These are phyloP conservation scores for Mycena leptocephala DNA, from an alignment of 768 basidiomycete genomes.

Conservation along the genomic window DNA sequence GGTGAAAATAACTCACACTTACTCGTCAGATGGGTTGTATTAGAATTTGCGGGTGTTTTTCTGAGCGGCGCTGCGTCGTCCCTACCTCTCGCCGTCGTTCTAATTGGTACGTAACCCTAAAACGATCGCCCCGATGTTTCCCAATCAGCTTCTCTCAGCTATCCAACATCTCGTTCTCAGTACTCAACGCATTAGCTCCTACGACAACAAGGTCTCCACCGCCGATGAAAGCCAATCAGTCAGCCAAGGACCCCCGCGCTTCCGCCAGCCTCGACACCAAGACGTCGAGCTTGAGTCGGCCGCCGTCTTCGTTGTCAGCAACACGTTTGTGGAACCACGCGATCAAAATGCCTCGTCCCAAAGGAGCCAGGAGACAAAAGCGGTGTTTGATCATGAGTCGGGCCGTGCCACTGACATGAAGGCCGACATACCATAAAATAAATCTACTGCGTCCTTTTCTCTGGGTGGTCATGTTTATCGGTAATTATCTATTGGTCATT, in stretches of 20 bases:
- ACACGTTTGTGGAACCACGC: not conserved
- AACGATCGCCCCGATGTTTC: not conserved
- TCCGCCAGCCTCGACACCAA: not conserved
- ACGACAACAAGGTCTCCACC: not conserved
- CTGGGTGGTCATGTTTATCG: too few species aligned
- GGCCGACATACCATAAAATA: too few species aligned
- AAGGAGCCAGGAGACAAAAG: not conserved
- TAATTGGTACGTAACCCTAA: slow-evolving; percentile 1
- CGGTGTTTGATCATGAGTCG: not conserved
- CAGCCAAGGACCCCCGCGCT: slow-evolving; percentile 22
- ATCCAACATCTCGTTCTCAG: slow-evolving; percentile 19
- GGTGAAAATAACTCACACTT: not conserved
- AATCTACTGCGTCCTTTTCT: too few species aligned
- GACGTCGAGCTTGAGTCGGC: slow-evolving; percentile 11
- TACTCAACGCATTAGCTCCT: not conserved
- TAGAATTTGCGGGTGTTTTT: slow-evolving; percentile 19
- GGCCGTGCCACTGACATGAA: too few species aligned
- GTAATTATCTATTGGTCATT: too few species aligned
- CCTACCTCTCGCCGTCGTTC: slow-evolving; percentile 14
- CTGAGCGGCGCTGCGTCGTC: slow-evolving; percentile 4
- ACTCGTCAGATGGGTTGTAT: slow-evolving; percentile 13
- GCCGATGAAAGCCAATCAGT: not conserved
- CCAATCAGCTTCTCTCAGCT: not conserved
- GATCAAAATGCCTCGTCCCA: not conserved
- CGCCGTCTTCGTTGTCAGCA: not conserved